phyloP scores from a whole-genome alignment of 1,284 basidiomycete genomes.

The Melampsora americana region DNA sequence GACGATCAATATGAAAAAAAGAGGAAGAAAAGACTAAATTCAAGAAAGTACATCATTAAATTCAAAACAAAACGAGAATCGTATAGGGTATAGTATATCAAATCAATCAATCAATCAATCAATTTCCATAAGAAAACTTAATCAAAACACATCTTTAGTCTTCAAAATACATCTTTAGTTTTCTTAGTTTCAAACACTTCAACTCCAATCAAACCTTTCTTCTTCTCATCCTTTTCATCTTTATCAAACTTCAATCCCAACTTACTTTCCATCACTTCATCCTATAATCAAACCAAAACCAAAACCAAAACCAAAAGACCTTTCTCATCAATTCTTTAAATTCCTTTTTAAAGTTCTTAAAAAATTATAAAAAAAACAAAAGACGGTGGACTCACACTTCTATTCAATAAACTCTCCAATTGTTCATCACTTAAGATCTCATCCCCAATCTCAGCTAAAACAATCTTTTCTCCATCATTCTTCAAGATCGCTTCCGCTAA shows the following conservation, averaged over 20 bases:
- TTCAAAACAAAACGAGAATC: too few relatives aligned
- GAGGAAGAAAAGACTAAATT: too few relatives aligned
- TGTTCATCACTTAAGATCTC: slow-evolving; percentile 73
- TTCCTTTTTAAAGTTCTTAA: background rate
- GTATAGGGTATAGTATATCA: too few relatives aligned
- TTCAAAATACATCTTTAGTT: background rate
- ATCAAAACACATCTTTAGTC: background rate
- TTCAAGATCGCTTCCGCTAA: slow-evolving; percentile 74
- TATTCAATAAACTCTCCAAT: slow-evolving; percentile 73
- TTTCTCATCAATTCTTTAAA: background rate
- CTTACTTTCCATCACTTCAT: slow-evolving; percentile 40
- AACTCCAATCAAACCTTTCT: slow-evolving; percentile 5
- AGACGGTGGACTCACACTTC: slow-evolving; percentile 52
- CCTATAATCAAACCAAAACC: slow-evolving; percentile 24
- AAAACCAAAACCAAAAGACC: background rate
- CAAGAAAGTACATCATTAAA: too few relatives aligned
- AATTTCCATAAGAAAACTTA: too few relatives aligned
- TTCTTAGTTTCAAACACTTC: slow-evolving; percentile 42
- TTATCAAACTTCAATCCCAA: slow-evolving; percentile 32
- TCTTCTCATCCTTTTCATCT: background rate
- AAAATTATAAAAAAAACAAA: background rate
- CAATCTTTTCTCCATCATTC: slow-evolving; percentile 82
- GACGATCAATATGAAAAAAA: too few relatives aligned
- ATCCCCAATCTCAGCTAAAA: slow-evolving; percentile 73
- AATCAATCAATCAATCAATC: too few relatives aligned